Base-by-base conservation (phyloP, 2,329 filamentous ascomycete genomes). In the Fusarium succisae region DNA sequence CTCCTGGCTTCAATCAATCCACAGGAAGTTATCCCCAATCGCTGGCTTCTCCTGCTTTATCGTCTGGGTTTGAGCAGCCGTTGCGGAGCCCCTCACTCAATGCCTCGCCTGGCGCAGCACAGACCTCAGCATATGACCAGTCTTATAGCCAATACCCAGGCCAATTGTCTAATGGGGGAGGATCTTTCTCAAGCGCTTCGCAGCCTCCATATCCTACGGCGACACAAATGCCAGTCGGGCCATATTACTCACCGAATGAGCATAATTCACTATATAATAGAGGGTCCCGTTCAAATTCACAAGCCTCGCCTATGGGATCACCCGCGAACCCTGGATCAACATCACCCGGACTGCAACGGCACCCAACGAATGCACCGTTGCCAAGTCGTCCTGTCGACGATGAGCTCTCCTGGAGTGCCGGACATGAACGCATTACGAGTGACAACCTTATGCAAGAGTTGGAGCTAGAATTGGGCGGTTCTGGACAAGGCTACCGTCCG, bases 311-410 rank as follows among this genome's bases (percentile, higher is more conserved):
- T 11, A 66, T 84, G 38, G 82, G 84, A 12, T 87, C 87, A 2
- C 84, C 87, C 8, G 83, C 83, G 5, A 72, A 78, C 22, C 75
- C 83, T 32, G 84, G 86, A 53, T 78, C 72, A 38, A 77, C 72
- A 30, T 84, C 86, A 11, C 81, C 85, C 5, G 84, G 86, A n/a
- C 79, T 90, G 17, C 84, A 86, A 67, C 85, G 89, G 58, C 88
- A 91, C 66, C 89, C 90, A 3, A 91, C 90, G 22, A 87, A 91
- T 79, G 86, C 90, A 63, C 87, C 90, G 47, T 81, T 91, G 53
- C 87, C 89, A n/a, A 89, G 83, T 66, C 85, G 87, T 51, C 89
- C 85, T 72, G 85, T 86, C 15, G 81, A 85, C 43, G 80, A 82
- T 8, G 86, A 87, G 65, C 83, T 73, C 85, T 47, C 79, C 43